Evolutionary conservation across 2,329 filamentous ascomycete species (phyloP).

Genomic region (Aspergillus sergii): DNA sequence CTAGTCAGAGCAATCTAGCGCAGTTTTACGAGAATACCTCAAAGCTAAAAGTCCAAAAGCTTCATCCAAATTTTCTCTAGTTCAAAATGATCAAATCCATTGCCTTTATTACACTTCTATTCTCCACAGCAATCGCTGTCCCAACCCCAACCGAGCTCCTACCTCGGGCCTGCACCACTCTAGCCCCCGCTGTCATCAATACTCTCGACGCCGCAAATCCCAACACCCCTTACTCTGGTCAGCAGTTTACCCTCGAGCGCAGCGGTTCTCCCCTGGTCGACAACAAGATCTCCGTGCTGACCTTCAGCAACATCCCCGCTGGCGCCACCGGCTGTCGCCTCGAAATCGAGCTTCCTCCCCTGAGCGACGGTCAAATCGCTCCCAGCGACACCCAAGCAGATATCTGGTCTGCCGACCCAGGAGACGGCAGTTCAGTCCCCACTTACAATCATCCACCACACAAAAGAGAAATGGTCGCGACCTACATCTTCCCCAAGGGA

Average conservation of each 20-base stretch:
- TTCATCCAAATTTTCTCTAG: no score
- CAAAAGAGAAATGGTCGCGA: conserved; percentile 8
- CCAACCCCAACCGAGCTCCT: conserved; percentile 16
- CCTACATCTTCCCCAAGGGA: conserved; percentile 15
- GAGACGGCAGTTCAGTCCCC: conserved; percentile 1
- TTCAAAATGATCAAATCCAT: conserved; percentile 13
- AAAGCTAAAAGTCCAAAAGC: neutral
- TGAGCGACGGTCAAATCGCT: conserved; percentile 16
- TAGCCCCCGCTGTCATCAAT: conserved; percentile 17
- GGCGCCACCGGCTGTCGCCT: conserved; percentile 22
- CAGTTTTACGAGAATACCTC: neutral
- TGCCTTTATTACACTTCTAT: conserved; percentile 3
- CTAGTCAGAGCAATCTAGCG: neutral
- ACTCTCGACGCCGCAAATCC: conserved; percentile 14
- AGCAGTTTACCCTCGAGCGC: conserved; percentile 16
- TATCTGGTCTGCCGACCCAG: conserved; percentile 20
- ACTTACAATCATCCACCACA: conserved; percentile 15
- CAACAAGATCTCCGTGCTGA: conserved; percentile 14
- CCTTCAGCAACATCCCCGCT: conserved; percentile 21
- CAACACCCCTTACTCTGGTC: conserved; percentile 11
- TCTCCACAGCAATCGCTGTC: conserved; percentile 3
- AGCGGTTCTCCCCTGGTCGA: conserved; percentile 1
- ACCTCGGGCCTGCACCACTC: conserved; percentile 18
- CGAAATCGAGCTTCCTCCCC: conserved; percentile 16
- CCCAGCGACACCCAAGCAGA: conserved; percentile 14